Base-by-base conservation (phyloP, 495 filamentous ascomycete species). In the Lichenothelia convexa region DNA sequence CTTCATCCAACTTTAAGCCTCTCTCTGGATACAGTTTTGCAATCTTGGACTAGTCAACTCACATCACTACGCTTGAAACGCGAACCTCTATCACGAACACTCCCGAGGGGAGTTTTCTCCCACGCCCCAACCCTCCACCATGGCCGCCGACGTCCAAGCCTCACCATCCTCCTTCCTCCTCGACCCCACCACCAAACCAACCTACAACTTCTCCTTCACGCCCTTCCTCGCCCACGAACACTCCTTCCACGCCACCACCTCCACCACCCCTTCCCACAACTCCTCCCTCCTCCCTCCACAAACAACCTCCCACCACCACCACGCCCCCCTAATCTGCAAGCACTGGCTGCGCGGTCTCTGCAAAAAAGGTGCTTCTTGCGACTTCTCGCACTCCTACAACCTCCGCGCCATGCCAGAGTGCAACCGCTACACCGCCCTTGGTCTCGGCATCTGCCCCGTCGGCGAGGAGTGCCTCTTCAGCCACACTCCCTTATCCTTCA, bases 321-420 rank as follows among this genome's bases (percentile, higher is more conserved):
- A 12, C 18, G 23, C 5, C 30, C 74, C 67, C 9, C 67, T 93
- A 0, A 84, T 97, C 39, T 97, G 89, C 73, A 97, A 97, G 61
- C 89, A 95, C 69, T 97, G 91, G 74, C 73, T 95, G 44, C 80
- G 91, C 45, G 85, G 83, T 0, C 75, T 97, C 18, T 97, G 89
- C 67, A 97, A 95, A 56, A 95, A 95, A 57, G 91, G 87, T 23
- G 70, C 89, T 42, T 69, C 70, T 39, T 97, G 89, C 70, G 89
- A 94, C 60, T 97, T 93, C 52, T 64, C 93, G 39, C 89, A 97
- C 62, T 87, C 93, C 61, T 97, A 91, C 67, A 94, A 97, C 65
- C 71, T 97, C 45, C 77, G 89, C 33, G 81, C 85, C 58, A 91
- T 93, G 87, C 83, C 86, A 32, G 89, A 94, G 59, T 97, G 89